Evolutionary conservation across 1,284 basidiomycete species (phyloP).

Genomic region (Papiliotrema laurentii): DNA sequence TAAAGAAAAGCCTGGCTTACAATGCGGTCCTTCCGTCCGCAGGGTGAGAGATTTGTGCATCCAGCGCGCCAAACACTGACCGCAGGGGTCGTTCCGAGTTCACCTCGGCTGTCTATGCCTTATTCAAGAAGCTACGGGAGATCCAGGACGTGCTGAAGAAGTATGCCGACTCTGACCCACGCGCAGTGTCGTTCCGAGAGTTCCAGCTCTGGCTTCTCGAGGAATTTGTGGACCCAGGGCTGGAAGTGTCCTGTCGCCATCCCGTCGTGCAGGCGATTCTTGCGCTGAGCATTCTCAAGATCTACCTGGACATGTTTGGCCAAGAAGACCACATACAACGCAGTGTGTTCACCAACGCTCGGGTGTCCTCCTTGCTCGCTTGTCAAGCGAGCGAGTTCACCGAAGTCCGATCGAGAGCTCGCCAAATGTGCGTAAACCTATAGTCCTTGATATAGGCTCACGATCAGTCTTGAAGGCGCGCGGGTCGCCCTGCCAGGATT

Average conservation of each 20-base stretch:
- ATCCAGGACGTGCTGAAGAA: conserved; percentile 10
- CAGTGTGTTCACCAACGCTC: conserved; percentile 27
- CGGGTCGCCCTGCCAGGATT: conserved; percentile 36
- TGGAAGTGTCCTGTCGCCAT: conserved; percentile 20
- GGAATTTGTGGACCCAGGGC: conserved; percentile 21
- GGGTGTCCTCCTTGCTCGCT: conserved; percentile 32
- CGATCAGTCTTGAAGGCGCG: conserved; percentile 30
- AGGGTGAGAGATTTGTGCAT: conserved; percentile 20
- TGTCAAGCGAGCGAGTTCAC: conserved; percentile 45
- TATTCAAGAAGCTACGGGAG: conserved; percentile 18
- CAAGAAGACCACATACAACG: conserved; percentile 6
- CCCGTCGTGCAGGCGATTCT: conserved; percentile 31
- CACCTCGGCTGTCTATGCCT: conserved; percentile 30
- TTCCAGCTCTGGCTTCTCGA: conserved; percentile 30
- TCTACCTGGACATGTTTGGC: conserved; percentile 35
- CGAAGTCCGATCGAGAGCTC: conserved; percentile 33
- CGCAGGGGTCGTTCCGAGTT: conserved; percentile 33
- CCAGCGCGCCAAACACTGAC: no score
- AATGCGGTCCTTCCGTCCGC: conserved; percentile 28
- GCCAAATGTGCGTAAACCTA: conserved; percentile 34
- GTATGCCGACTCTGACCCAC: conserved; percentile 7
- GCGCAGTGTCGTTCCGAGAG: neutral
- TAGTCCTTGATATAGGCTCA: neutral
- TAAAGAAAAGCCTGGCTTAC: conserved; percentile 23
- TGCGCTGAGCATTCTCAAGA: conserved; percentile 20